Conservation (phyloP, 306 rosid genomes). For the Sicyos baderoa region DNA sequence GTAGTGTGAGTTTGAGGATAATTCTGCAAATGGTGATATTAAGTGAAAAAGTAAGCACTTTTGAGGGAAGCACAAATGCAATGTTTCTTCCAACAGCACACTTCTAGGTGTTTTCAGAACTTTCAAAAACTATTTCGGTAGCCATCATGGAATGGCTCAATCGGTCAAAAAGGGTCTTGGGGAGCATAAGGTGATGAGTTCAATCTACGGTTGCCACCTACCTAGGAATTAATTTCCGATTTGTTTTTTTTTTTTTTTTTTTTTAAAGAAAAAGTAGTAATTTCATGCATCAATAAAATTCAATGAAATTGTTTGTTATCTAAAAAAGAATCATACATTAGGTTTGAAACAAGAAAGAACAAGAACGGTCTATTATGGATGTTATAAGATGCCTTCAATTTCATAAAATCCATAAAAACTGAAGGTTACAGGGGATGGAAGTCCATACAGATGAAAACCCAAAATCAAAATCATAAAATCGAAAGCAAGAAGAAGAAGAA, state of each 20-base stretch:
- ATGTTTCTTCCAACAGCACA: not conserved
- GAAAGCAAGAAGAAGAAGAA: not conserved
- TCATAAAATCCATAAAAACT: conserved; percentile 1
- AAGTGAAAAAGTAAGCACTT: not conserved
- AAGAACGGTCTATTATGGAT: not conserved
- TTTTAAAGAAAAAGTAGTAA: too few relatives aligned
- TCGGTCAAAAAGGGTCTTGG: too few relatives aligned
- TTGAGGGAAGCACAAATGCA: not conserved
- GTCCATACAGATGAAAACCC: not conserved
- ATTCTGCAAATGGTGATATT: not conserved
- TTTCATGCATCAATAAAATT: too few relatives aligned
- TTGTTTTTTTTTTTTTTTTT: too few relatives aligned
- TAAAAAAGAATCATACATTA: not conserved
- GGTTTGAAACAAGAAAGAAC: too few relatives aligned
- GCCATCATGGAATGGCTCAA: too few relatives aligned
- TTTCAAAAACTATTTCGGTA: not conserved
- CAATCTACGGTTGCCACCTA: too few relatives aligned
- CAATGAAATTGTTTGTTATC: too few relatives aligned
- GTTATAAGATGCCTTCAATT: conserved; percentile 3
- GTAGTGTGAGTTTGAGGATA: not conserved
- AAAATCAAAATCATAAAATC: not conserved
- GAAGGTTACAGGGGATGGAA: not conserved
- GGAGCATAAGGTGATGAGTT: too few relatives aligned
- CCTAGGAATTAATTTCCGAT: too few relatives aligned
- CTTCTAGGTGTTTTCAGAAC: not conserved